These are phyloP conservation scores for Blastobotrys elegans DNA, from an alignment of 1,139 yeast genomes.

Conservation along the genomic window DNA sequence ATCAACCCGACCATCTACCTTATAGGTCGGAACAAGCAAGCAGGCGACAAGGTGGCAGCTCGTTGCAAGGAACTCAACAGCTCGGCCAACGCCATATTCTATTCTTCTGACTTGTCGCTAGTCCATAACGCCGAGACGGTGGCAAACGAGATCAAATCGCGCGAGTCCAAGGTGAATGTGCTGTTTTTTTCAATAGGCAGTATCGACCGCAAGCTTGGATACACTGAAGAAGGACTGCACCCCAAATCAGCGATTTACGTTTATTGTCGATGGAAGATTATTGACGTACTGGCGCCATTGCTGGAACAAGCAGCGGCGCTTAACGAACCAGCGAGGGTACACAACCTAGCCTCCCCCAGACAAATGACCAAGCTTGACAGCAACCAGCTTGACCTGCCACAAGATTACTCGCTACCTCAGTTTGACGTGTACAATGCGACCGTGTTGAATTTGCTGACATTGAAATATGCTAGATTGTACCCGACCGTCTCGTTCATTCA, in stretches of 20 bases:
- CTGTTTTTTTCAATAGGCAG: slow-evolving; percentile 28
- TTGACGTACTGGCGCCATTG: slow-evolving; percentile 24
- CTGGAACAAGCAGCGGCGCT: slow-evolving; percentile 24
- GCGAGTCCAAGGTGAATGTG: slow-evolving; percentile 28
- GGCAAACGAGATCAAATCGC: slow-evolving; percentile 18
- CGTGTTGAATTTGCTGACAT: slow-evolving; percentile 24
- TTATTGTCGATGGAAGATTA: slow-evolving; percentile 30
- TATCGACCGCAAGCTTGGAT: no score
- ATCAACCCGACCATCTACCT: slow-evolving; percentile 16
- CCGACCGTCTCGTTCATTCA: slow-evolving; percentile 29
- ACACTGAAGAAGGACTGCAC: slow-evolving; percentile 31
- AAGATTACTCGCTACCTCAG: slow-evolving; percentile 16
- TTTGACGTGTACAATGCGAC: slow-evolving; percentile 18
- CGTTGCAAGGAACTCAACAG: slow-evolving; percentile 16
- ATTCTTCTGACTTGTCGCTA: slow-evolving; percentile 25
- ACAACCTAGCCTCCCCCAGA: slow-evolving; percentile 29
- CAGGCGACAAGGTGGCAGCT: slow-evolving; percentile 22
- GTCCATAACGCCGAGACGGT: slow-evolving; percentile 25
- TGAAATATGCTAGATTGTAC: slow-evolving; percentile 24
- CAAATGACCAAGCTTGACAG: slow-evolving; percentile 21
- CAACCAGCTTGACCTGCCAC: slow-evolving; percentile 28
- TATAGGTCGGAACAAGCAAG: slow-evolving; percentile 28
- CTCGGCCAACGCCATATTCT: slow-evolving; percentile 22
- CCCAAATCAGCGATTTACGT: slow-evolving; percentile 27
- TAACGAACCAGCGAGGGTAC: slow-evolving; percentile 29